Evolutionary conservation across 768 basidiomycete species (phyloP), one percentile per base, ranked within the genome.

Genomic region (Podaxis sp.): DNA sequence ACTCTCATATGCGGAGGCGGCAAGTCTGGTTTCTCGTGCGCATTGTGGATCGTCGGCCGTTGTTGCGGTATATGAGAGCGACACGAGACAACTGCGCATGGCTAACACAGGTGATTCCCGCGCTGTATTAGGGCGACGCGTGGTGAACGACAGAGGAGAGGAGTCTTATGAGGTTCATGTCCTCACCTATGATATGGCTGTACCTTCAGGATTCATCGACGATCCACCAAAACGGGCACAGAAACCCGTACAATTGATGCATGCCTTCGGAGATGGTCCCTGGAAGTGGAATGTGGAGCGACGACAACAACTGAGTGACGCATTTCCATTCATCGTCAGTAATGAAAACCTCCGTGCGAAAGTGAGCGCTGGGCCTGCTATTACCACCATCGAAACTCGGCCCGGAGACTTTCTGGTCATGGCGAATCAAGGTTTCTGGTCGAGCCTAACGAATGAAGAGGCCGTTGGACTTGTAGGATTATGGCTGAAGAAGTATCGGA

Each of bases 381-480:
- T 85, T 20, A 83, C 80, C 8, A 75, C 73, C 0, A 75, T 73
- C 2, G 68, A 77, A 30, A 69, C 83, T 2, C 69, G 75, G 48
- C 74, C 76, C 15, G 83, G 82, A n/a, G 83, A 84, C 64, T 86
- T 87, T 69, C 66, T 86, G 57, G 79, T 87, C 28, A 68, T 87
- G 62, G 86, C 77, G 0, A 81, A 80, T 1, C 82, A 84, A 67
- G 85, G 85, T 6, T 70, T 87, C 24, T 87, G 82, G 80, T 83
- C 86, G 64, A 76, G 77, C 41, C 71, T 88, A 56, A 77, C 78
- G 48, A 83, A 75, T 66, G 79, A 84, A 62, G 85, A 86, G 62
- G 82, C 80, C 2, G 84, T 87, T 28, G 83, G 82, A 6, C 64
- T 75, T 17, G 67, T 72, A 4, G 74, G 72, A 17, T 49, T 64